phyloP scores from a whole-genome alignment of 495 filamentous ascomycete genomes.

The Hypomontagnella submonticulosa region DNA sequence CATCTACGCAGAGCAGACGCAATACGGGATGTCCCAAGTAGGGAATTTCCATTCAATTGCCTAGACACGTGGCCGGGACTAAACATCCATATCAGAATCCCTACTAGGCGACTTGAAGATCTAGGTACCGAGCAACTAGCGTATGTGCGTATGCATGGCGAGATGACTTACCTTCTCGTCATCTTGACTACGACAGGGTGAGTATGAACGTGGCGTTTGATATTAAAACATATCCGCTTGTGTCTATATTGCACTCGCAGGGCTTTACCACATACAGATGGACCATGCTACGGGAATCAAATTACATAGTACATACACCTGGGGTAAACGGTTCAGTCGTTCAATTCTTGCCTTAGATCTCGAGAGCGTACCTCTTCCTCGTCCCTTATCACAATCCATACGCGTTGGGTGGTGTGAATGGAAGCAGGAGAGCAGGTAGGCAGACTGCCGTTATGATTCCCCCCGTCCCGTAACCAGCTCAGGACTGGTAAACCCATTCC shows the following conservation, averaged over 20 bases:
- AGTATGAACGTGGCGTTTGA: slow-evolving; percentile 26
- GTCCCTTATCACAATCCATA: slow-evolving; percentile 36
- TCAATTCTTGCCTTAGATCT: slow-evolving; percentile 4
- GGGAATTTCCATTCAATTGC: slow-evolving; percentile 29
- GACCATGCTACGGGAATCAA: slow-evolving; percentile 30
- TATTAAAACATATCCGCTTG: slow-evolving; percentile 38
- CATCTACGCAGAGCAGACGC: background rate
- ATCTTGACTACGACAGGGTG: slow-evolving; percentile 31
- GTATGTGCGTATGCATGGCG: slow-evolving; percentile 16
- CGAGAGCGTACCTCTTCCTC: background rate
- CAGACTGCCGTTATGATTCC: background rate
- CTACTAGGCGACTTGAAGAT: slow-evolving; percentile 25
- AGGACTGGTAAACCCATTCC: slow-evolving; percentile 1
- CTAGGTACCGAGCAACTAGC: slow-evolving; percentile 37
- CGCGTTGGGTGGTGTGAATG: slow-evolving; percentile 30
- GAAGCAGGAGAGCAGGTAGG: background rate
- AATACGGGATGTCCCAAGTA: background rate
- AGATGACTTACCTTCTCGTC: slow-evolving; percentile 37
- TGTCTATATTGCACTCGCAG: slow-evolving; percentile 26
- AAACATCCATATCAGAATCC: slow-evolving; percentile 21
- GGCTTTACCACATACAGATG: slow-evolving; percentile 38
- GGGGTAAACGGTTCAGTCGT: slow-evolving; percentile 39
- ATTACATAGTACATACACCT: slow-evolving; percentile 46
- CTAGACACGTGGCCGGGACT: slow-evolving; percentile 41
- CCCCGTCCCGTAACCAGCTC: slow-evolving; percentile 7